These are phyloP conservation scores for Theobroma cacao DNA, from an alignment of 345 rosid genomes.

Conservation along the genomic window DNA sequence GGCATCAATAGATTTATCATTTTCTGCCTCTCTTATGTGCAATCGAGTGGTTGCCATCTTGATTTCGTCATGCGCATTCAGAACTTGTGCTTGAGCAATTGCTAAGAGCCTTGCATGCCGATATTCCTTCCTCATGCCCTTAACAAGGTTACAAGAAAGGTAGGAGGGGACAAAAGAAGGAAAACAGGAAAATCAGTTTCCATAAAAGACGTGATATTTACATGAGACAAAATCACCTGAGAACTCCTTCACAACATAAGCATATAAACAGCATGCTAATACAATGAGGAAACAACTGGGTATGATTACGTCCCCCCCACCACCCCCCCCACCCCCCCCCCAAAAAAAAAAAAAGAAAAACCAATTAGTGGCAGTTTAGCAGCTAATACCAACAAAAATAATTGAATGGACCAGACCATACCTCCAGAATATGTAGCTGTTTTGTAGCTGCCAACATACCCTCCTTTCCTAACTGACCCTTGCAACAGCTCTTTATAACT, in stretches of 20 bases:
- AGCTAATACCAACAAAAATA: slow-evolving; percentile 1
- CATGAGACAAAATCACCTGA: background rate
- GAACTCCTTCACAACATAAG: slow-evolving; percentile 1
- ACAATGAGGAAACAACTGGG: background rate
- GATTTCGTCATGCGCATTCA: slow-evolving; percentile 86
- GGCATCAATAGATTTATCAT: slow-evolving; percentile 74
- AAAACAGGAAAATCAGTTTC: slow-evolving; percentile 23
- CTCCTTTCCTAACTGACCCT: slow-evolving; percentile 57
- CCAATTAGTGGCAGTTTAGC: background rate
- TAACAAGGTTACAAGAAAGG: background rate
- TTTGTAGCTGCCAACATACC: slow-evolving; percentile 55
- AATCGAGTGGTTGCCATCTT: slow-evolving; percentile 90
- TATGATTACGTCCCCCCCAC: background rate
- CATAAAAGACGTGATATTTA: slow-evolving; percentile 9
- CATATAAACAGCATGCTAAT: background rate
- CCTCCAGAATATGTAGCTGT: slow-evolving; percentile 81
- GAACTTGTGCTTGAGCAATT: slow-evolving; percentile 76
- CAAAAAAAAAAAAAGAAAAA: too few species aligned
- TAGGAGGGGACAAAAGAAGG: slow-evolving; percentile 4
- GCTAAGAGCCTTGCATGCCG: slow-evolving; percentile 76
- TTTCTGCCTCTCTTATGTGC: slow-evolving; percentile 70
- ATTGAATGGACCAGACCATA: slow-evolving; percentile 26
- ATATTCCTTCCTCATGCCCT: slow-evolving; percentile 94
- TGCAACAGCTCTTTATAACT: slow-evolving; percentile 76
- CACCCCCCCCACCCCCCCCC: background rate